Evolutionary conservation across 2,329 filamentous ascomycete genomes (phyloP).

Genomic region (Fusarium nygamai): DNA sequence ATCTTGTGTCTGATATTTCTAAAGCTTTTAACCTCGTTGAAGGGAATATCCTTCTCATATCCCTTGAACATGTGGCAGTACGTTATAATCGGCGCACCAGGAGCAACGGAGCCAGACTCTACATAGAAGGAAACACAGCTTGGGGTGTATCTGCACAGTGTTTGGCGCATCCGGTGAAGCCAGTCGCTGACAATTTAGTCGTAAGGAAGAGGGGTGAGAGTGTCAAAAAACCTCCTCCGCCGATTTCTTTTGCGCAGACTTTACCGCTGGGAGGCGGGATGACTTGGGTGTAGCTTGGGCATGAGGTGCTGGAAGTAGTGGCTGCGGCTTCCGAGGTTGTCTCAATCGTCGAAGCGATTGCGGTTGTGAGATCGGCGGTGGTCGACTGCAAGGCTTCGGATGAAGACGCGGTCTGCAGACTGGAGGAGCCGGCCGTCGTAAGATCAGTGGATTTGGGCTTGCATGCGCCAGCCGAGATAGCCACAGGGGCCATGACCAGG

Average conservation of each 20-base stretch:
- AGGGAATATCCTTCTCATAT: neutral
- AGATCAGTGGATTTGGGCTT: neutral
- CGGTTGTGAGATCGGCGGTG: fast-evolving
- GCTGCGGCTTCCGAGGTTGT: neutral
- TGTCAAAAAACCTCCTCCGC: too few relatives aligned
- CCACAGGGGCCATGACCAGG: neutral
- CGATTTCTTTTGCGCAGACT: constrained; percentile 4
- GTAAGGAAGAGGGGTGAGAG: neutral
- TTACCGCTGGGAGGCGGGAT: neutral
- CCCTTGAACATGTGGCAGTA: neutral
- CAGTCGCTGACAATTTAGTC: neutral
- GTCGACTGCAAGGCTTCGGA: neutral
- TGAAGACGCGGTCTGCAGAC: neutral
- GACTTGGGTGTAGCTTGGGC: neutral
- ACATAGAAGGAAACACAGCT: constrained; percentile 8
- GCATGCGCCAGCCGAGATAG: neutral
- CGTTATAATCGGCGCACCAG: neutral
- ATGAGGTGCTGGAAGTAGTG: neutral
- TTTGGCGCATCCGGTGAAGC: neutral
- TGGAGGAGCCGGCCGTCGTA: fast-evolving
- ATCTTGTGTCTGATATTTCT: neutral
- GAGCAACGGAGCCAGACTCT: too few relatives aligned
- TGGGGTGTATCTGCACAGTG: neutral
- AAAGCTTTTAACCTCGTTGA: neutral
- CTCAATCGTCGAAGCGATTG: neutral